Percentiles rank a stretch among this genome's conserved stretches.
These are phyloP conservation scores for Cladophialophora immunda DNA, from an alignment of 2,329 filamentous ascomycete genomes.

Conservation along the genomic window DNA sequence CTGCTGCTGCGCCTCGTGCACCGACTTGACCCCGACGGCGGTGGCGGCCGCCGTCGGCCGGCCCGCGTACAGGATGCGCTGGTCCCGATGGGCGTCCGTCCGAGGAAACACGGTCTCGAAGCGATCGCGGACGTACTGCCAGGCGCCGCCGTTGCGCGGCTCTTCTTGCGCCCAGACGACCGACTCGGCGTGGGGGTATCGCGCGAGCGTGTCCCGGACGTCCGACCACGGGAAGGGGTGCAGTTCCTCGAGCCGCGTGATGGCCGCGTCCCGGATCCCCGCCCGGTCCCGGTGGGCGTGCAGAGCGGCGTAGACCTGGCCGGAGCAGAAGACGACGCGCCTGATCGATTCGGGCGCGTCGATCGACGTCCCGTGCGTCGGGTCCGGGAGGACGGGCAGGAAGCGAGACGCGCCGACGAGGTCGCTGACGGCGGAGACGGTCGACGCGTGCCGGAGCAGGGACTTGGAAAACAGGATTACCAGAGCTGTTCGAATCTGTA, in stretches of 20 bases:
- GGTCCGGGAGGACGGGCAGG: slow-evolving; percentile 93
- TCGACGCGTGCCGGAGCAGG: slow-evolving; percentile 90
- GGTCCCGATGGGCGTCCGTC: slow-evolving; percentile 88
- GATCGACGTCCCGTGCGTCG: too few relatives aligned
- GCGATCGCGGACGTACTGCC: slow-evolving; percentile 97
- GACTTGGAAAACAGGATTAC: slow-evolving; percentile 99
- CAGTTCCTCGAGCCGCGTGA: slow-evolving; percentile 95
- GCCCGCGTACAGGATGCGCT: slow-evolving; percentile 97
- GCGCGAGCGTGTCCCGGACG: slow-evolving; percentile 94
- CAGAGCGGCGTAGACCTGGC: slow-evolving; percentile 91
- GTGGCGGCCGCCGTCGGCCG: slow-evolving; percentile 94
- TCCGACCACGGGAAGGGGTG: slow-evolving; percentile 99
- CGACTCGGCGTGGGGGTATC: slow-evolving; percentile 95
- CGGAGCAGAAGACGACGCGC: slow-evolving; percentile 91
- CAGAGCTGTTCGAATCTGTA: too few relatives aligned
- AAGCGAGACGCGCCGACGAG: slow-evolving; percentile 93
- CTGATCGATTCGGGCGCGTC: slow-evolving; percentile 86
- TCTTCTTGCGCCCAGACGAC: slow-evolving; percentile 98
- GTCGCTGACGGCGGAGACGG: slow-evolving; percentile 87
- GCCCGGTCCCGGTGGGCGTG: slow-evolving; percentile 89
- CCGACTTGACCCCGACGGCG: slow-evolving; percentile 88
- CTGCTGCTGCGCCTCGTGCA: slow-evolving; percentile 90
- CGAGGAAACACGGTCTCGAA: slow-evolving; percentile 94
- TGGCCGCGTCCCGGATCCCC: slow-evolving; percentile 86
- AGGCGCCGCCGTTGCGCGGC: slow-evolving; percentile 94